Evolutionary conservation across 345 rosid species (phyloP), one percentile per base, ranked within the genome.

Genomic region (Salix udensis): DNA sequence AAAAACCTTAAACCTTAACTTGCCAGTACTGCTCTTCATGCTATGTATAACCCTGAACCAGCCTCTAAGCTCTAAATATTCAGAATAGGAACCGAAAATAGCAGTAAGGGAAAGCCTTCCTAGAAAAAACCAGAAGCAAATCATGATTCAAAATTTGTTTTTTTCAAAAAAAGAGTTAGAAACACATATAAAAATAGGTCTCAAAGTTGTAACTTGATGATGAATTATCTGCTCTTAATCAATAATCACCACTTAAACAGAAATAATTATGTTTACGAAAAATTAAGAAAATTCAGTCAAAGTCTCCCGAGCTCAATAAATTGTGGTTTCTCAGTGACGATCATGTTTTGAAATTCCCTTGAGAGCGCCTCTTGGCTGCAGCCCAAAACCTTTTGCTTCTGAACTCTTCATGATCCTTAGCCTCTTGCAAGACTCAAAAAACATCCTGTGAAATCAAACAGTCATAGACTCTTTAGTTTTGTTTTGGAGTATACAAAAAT

Each of bases 361-460:
- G 1, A 68, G 69, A 12, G 4, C 36, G 30, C 69, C 53, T 31
- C 71, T 68, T 6, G 62, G 53, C n/a, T 73, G 77, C 69, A 44
- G 39, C 0, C 74, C 81, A 68, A 58, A 68, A 0, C 77, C 77
- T 15, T 73, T 73, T 28, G 90, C 89, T 72, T 90, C 92, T 0
- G 84, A 77, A 53, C 75, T 76, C 83, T 88, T 92, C 94, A 86
- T 90, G 73, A 92, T 77, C 78, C 94, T 81, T 71, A 92, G 55
- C 62, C 94, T 87, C 82, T 89, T 92, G 89, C 94, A 92, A 16
- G 91, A 87, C 48, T 87, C 94, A 26, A 80, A 82, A 76, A 92
- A 92, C 97, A 92, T 89, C 76, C 94, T 92, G 78, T 71, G 79
- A 55, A 60, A 24, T 24, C 18, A 42, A 15, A 4, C 23, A 58